Evolutionary conservation across 108 stramenopile genomes (phyloP).

Genomic region (Cyclotella sp.): DNA sequence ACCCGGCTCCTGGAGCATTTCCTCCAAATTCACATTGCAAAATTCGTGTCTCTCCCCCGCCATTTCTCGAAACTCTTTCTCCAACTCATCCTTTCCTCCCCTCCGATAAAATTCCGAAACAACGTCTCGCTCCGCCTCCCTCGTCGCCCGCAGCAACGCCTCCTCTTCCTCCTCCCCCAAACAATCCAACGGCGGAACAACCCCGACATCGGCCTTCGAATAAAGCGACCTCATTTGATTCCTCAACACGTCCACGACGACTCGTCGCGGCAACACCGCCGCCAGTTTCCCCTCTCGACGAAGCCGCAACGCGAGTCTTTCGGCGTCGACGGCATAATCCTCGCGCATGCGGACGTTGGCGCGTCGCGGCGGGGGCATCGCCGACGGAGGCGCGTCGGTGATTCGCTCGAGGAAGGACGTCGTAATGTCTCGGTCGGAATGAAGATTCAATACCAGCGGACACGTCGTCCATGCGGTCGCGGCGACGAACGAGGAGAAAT

Average conservation of each 20-base stretch:
- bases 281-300: not conserved
- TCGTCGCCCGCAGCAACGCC: not conserved
- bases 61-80: not conserved
- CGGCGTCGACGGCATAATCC: not conserved
- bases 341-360: not conserved
- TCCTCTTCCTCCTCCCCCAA: not conserved
- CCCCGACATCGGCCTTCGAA: too few species aligned
- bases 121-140: not conserved
- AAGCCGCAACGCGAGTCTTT: not conserved
- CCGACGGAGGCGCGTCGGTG: not conserved
- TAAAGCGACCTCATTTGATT: not conserved
- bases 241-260: not conserved
- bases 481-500: not conserved
- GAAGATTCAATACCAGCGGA: not conserved
- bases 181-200: conserved; percentile 7
- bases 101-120: not conserved
- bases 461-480: not conserved
- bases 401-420: not conserved
- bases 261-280: not conserved
- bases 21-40: conserved; percentile 1
- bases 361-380: not conserved
- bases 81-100: not conserved
- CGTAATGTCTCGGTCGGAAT: not conserved
- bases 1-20: not conserved
- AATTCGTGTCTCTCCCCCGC: not conserved